Conservation (phyloP, 1,139 yeast species). For the Diutina mesorugosa region DNA sequence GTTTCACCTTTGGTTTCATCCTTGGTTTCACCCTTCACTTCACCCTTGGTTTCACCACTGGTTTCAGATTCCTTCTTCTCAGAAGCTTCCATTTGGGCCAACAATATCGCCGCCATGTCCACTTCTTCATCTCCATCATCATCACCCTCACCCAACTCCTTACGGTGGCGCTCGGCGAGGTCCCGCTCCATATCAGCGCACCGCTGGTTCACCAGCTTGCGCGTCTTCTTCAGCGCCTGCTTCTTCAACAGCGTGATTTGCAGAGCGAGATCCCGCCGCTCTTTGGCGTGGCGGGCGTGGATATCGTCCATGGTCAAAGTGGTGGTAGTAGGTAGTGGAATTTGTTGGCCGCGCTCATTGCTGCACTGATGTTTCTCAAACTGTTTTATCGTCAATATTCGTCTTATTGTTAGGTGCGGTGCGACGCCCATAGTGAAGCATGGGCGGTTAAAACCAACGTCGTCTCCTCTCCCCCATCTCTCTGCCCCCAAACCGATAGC, state of each 20-base stretch:
- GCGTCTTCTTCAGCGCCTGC: slow-evolving; percentile 70
- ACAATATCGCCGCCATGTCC: neutral
- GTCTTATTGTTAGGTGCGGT: neutral
- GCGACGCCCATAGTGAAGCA: neutral
- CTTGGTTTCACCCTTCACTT: no score
- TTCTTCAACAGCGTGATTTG: slow-evolving; percentile 66
- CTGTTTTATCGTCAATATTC: neutral
- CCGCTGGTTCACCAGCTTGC: slow-evolving; percentile 41
- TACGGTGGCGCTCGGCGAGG: slow-evolving; percentile 37
- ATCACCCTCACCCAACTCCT: slow-evolving; percentile 23
- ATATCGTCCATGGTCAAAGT: slow-evolving; percentile 29
- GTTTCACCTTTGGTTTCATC: no score
- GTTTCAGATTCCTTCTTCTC: slow-evolving; percentile 13
- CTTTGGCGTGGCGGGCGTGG: slow-evolving; percentile 53
- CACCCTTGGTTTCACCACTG: no score
- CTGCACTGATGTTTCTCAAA: neutral
- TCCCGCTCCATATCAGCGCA: slow-evolving; percentile 49
- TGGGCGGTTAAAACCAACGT: neutral
- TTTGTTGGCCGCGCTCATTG: neutral
- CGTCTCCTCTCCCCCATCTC: neutral
- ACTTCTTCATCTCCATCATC: slow-evolving; percentile 4
- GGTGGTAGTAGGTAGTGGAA: neutral
- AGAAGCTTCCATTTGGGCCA: slow-evolving; percentile 17
- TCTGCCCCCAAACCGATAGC: no score
- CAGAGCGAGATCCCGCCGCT: slow-evolving; percentile 51